Percentiles rank a stretch among this genome's conserved stretches.
Conservation (phyloP, 495 filamentous ascomycete genomes). For the Neurospora tetrasperma region DNA sequence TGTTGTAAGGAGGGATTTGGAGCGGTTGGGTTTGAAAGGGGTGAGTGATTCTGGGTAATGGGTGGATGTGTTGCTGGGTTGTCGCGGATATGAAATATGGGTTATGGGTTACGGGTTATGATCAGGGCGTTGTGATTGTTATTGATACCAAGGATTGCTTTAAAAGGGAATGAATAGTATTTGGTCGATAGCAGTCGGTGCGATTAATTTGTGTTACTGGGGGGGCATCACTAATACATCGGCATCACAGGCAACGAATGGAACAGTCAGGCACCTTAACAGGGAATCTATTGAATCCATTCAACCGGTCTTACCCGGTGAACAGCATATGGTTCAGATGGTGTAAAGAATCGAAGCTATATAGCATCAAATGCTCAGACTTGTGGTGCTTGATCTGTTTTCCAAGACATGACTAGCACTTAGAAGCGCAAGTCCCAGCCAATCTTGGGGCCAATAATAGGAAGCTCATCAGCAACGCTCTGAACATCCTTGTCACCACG, state of each 20-base stretch:
- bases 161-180: too few relatives aligned
- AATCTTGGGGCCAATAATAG: slow-evolving; percentile 78
- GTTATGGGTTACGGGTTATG: neutral
- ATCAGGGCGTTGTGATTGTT: neutral
- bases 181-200: too few relatives aligned
- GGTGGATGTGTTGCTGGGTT: too few relatives aligned
- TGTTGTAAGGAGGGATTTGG: slow-evolving; percentile 47
- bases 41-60: neutral
- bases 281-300: neutral
- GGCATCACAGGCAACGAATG: neutral
- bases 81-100: neutral
- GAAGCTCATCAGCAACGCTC: slow-evolving; percentile 91
- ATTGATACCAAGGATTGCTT: neutral
- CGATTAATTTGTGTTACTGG: too few relatives aligned
- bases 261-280: neutral
- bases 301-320: neutral
- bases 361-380: neutral
- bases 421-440: slow-evolving; percentile 87
- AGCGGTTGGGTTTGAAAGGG: slow-evolving; percentile 40
- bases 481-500: slow-evolving; percentile 97
- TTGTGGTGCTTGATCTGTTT: neutral
- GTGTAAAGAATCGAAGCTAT: neutral
- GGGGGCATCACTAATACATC: neutral
- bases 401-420: neutral
- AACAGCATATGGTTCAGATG: neutral